Evolutionary conservation across 352 stramenopile species (phyloP).

Genomic region (Globisporangium cederbergense): DNA sequence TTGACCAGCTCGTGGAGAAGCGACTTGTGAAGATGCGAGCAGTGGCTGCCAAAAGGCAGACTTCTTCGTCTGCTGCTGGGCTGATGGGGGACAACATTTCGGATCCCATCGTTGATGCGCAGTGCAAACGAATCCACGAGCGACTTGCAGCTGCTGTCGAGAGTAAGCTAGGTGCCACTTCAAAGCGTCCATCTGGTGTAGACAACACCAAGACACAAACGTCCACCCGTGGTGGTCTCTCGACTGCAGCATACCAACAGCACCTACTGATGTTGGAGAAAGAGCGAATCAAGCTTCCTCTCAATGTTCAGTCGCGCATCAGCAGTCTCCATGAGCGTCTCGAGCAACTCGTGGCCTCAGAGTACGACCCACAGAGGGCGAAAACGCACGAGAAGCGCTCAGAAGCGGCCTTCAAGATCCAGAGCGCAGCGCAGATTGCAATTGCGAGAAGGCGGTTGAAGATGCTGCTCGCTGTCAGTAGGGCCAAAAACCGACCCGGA

Average conservation of each 20-base stretch:
- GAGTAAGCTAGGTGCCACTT: constrained; percentile 14
- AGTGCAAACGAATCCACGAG: constrained; percentile 16
- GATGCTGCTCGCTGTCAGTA: constrained; percentile 24
- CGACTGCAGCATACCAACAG: constrained; percentile 27
- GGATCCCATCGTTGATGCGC: constrained; percentile 13
- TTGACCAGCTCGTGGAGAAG: constrained; percentile 51
- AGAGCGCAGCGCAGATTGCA: constrained; percentile 35
- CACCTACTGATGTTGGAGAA: constrained; percentile 20
- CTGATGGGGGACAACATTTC: background rate
- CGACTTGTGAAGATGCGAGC: constrained; percentile 31
- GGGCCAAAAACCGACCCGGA: background rate
- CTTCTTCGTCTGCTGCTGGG: background rate
- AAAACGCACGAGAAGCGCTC: constrained; percentile 22
- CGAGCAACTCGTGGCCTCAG: constrained; percentile 24
- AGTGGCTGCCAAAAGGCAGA: constrained; percentile 17
- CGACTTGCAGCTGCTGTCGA: constrained; percentile 20
- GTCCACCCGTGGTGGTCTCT: constrained; percentile 8
- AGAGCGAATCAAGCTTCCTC: constrained; percentile 27
- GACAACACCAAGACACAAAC: background rate
- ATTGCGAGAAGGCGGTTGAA: constrained; percentile 46
- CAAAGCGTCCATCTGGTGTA: background rate
- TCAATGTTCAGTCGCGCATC: constrained; percentile 36
- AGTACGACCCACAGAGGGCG: constrained; percentile 35
- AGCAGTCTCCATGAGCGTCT: constrained; percentile 34
- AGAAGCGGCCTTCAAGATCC: constrained; percentile 38